Evolutionary conservation across 2,329 filamentous ascomycete genomes (phyloP).

Genomic region (Monosporascus cannonballus): DNA sequence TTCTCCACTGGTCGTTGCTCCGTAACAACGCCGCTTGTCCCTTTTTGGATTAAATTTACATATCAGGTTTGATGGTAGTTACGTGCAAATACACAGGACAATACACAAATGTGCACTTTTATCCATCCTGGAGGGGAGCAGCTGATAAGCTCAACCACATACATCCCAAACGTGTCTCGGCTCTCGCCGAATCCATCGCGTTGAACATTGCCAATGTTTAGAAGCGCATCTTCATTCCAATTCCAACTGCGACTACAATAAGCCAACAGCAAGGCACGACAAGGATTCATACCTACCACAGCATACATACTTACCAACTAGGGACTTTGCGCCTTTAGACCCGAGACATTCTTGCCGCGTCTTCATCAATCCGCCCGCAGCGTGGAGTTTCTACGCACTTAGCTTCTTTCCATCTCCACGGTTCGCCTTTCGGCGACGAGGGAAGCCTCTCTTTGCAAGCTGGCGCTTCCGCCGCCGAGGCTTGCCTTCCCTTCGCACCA

Average conservation of each 20-base stretch:
- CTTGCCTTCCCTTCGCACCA: constrained; percentile 5
- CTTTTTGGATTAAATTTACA: neutral
- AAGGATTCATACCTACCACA: neutral
- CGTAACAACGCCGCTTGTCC: neutral
- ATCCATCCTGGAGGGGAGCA: neutral
- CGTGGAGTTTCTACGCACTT: neutral
- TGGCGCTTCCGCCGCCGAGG: constrained; percentile 3
- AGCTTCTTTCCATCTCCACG: neutral
- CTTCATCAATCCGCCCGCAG: neutral
- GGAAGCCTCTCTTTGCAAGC: neutral
- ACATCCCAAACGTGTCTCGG: too few species aligned
- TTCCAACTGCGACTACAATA: neutral
- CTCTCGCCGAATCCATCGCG: too few species aligned
- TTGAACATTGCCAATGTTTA: neutral
- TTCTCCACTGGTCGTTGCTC: neutral
- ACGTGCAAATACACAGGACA: neutral
- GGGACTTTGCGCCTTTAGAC: too few species aligned
- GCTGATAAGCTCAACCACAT: neutral
- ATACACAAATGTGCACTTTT: neutral
- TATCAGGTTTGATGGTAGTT: neutral
- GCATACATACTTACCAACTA: neutral
- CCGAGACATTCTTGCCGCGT: neutral
- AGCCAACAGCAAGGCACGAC: neutral
- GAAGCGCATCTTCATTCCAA: neutral
- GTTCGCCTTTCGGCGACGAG: neutral